Percentiles rank a stretch among this genome's conserved stretches.
Evolutionary conservation across 495 filamentous ascomycete genomes (phyloP).

Genomic region (Podospora pseudocomata): DNA sequence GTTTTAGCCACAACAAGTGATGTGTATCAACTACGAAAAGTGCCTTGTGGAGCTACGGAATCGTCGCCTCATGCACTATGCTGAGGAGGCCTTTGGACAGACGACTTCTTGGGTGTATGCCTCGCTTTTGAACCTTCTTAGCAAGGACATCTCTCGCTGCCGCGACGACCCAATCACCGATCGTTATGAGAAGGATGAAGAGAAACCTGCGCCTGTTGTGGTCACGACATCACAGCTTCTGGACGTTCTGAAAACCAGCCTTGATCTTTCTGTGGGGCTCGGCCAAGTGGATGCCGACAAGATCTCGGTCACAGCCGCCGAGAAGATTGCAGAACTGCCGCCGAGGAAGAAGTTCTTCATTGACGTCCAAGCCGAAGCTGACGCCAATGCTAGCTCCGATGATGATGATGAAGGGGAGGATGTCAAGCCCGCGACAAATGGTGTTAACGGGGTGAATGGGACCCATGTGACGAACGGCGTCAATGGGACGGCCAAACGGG

Average conservation of each 20-base stretch:
- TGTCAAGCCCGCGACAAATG: conserved; percentile 28
- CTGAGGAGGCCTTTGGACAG: conserved; percentile 55
- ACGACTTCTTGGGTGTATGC: conserved; percentile 72
- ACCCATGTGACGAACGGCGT: conserved; percentile 25
- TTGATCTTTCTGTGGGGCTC: conserved; percentile 47
- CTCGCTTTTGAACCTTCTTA: conserved; percentile 63
- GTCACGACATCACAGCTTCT: conserved; percentile 50
- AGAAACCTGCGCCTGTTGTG: conserved; percentile 18
- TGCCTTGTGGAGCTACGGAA: conserved; percentile 78
- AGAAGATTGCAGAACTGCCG: conserved; percentile 37
- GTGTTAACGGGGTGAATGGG: conserved; percentile 33
- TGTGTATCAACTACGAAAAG: conserved; percentile 84
- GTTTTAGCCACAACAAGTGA: conserved; percentile 51
- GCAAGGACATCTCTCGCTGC: conserved; percentile 65
- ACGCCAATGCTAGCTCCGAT: conserved; percentile 33
- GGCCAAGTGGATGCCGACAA: conserved; percentile 40
- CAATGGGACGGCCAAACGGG: conserved; percentile 36
- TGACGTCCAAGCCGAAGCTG: conserved; percentile 33
- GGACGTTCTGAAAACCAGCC: conserved; percentile 34
- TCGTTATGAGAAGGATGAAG: conserved; percentile 47
- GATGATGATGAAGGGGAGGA: conserved; percentile 43
- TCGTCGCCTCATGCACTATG: conserved; percentile 62
- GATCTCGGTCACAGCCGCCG: conserved; percentile 40
- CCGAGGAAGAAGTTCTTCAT: conserved; percentile 44
- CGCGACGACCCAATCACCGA: conserved; percentile 52